A percentile compares a stretch with the other conserved stretches of the same genome.
Conservation (phyloP, 306 rosid species). For the Senna siamea region DNA sequence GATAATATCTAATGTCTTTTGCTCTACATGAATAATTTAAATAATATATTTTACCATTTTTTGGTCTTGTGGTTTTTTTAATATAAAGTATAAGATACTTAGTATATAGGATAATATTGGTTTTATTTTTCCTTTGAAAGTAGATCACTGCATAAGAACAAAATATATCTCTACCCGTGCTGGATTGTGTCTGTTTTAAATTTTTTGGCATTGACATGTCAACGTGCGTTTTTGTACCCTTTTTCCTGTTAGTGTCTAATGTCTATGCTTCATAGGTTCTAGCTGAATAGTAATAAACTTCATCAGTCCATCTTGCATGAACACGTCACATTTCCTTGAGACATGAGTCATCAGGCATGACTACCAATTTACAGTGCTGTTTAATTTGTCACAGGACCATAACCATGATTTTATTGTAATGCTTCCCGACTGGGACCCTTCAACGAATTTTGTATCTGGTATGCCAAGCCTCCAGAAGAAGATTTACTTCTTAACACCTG, state of each 20-base stretch:
- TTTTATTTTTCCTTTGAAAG: not conserved
- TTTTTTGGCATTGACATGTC: not conserved
- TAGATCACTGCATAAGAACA: not conserved
- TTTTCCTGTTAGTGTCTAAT: not conserved
- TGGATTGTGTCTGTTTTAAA: not conserved
- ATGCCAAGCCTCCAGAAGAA: slow-evolving; percentile 38
- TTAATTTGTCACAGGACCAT: slow-evolving; percentile 70
- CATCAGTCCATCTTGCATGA: not conserved
- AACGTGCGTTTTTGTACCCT: not conserved
- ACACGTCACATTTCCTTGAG: slow-evolving; percentile 22
- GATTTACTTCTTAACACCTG: slow-evolving; percentile 43
- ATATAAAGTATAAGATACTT: not conserved
- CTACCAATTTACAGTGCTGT: slow-evolving; percentile 28
- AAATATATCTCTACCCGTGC: not conserved
- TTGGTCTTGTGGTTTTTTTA: not conserved
- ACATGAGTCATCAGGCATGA: slow-evolving; percentile 7
- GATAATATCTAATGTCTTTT: too few species aligned
- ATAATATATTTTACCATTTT: too few species aligned
- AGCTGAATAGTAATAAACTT: not conserved
- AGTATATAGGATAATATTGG: not conserved
- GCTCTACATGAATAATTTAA: not conserved
- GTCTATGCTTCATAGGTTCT: not conserved
- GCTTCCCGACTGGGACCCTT: slow-evolving; percentile 93
- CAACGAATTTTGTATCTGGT: slow-evolving; percentile 38
- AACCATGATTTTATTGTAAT: slow-evolving; percentile 78